Base-by-base conservation (phyloP, 345 rosid species). In the Salix udensis region DNA sequence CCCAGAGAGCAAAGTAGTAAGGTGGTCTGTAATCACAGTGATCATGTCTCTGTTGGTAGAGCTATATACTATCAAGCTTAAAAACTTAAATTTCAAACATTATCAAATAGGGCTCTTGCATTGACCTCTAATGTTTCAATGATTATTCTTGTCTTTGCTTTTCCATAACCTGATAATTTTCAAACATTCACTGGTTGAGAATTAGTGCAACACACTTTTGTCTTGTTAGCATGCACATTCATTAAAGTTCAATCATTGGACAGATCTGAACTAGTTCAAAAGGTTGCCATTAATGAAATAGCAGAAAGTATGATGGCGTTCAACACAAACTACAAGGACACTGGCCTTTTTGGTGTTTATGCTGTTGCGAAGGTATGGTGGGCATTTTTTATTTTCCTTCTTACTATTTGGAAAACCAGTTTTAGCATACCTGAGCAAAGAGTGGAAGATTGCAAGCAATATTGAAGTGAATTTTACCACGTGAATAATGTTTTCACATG, bases 251-350 rank as follows among this genome's bases (percentile, higher is more conserved):
- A 65, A 78, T 74, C 44, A 71, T 24, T 73, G 58, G 74, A 78
- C 92, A 96, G 99, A 39, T 91, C 99, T 39, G 94, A 88, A 85
- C 88, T 96, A 82, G 93, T 84, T 40, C 99, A 96, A 77, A 91
- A 91, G 85, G 92, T 90, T 80, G 89, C 88, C 72, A 88, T 94
- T 52, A 81, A 94, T 85, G 99, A 92, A 84, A 79, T 96, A 83
- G 98, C 98, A 1, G 99, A 96, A 85, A 94, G 94, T 81, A 88
- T 94, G 87, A 94, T 94, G 98, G 94, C 99, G 55, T 96, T 96
- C 84, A 96, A 96, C 81, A 96, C 98, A 83, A 96, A 96, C 91
- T 96, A 96, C 81, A 96, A 92, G 77, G 99, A 96, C 85, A 96
- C 97, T 71, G 99, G 99, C 65, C 91, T 96, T 10, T 96, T 96